Conservation (phyloP, 2,329 filamentous ascomycete species). For the Penicillium olsonii region DNA sequence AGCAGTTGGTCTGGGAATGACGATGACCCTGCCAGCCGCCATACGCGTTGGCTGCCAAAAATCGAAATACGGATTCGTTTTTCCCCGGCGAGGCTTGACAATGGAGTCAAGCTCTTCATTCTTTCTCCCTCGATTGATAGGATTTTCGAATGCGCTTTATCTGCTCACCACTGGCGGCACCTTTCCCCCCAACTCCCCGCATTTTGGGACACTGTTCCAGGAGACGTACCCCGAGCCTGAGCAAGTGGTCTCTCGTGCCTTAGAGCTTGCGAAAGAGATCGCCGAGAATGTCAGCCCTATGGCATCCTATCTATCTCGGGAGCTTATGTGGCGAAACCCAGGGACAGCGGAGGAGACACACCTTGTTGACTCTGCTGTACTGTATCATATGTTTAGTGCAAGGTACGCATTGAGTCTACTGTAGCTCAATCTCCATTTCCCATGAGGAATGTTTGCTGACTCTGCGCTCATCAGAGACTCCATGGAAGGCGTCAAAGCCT, state of each 20-base stretch:
- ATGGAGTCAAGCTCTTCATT: constrained; percentile 12
- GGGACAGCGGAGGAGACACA: constrained; percentile 10
- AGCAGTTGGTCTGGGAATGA: constrained; percentile 7
- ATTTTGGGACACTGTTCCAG: constrained; percentile 5
- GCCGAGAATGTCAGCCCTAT: constrained; percentile 7
- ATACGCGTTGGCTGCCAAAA: constrained; percentile 6
- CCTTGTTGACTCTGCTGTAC: constrained; percentile 3
- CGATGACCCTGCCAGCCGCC: constrained; percentile 1
- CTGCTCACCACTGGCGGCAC: constrained; percentile 4
- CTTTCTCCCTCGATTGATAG: constrained; percentile 11
- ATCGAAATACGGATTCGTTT: constrained; percentile 10
- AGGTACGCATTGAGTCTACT: not conserved
- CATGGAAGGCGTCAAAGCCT: constrained; percentile 3
- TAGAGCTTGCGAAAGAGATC: constrained; percentile 8
- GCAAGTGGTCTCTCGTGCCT: constrained; percentile 1
- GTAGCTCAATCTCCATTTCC: not conserved
- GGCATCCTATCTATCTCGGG: constrained; percentile 5
- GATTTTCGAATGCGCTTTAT: constrained; percentile 9
- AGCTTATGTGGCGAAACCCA: constrained; percentile 13
- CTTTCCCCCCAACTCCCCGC: constrained; percentile 1
- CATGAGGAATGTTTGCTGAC: constrained; percentile 1
- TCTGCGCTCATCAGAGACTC: not conserved
- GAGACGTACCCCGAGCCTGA: constrained; percentile 5
- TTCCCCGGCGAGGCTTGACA: constrained; percentile 8
- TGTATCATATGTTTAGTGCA: constrained; percentile 12